Percentiles rank a stretch among this genome's conserved stretches.
Conservation (phyloP, 345 rosid genomes). For the Ricinus communis region DNA sequence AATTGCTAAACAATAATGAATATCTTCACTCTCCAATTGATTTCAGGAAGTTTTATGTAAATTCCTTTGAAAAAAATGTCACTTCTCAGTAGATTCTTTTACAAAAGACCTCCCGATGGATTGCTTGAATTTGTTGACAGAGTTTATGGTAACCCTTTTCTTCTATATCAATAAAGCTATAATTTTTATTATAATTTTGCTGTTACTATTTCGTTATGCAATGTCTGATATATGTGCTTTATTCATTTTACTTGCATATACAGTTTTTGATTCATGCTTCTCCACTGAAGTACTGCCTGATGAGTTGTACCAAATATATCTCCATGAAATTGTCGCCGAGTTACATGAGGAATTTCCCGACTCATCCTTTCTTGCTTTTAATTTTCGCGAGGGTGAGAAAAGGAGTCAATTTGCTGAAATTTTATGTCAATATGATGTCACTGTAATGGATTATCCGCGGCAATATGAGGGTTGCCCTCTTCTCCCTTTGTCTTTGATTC, state of each 20-base stretch:
- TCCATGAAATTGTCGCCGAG: slow-evolving; percentile 72
- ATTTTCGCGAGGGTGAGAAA: slow-evolving; percentile 88
- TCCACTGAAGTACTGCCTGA: slow-evolving; percentile 81
- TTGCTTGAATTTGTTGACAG: slow-evolving; percentile 93
- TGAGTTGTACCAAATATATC: slow-evolving; percentile 62
- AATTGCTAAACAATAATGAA: neutral
- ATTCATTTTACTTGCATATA: slow-evolving; percentile 6
- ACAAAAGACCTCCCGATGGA: slow-evolving; percentile 94
- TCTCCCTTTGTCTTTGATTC: slow-evolving; percentile 79
- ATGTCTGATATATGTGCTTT: neutral
- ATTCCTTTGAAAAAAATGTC: slow-evolving; percentile 51
- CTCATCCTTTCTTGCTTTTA: slow-evolving; percentile 75
- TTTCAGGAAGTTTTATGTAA: slow-evolving; percentile 5
- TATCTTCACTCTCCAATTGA: neutral
- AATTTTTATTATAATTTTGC: neutral
- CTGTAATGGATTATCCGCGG: slow-evolving; percentile 86
- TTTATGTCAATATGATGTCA: slow-evolving; percentile 72
- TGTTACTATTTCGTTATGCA: neutral
- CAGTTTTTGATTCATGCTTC: slow-evolving; percentile 96
- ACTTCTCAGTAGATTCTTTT: slow-evolving; percentile 83
- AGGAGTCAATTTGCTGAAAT: slow-evolving; percentile 68
- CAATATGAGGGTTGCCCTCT: slow-evolving; percentile 96
- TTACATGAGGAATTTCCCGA: slow-evolving; percentile 83
- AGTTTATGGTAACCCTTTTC: slow-evolving; percentile 65
- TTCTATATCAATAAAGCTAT: too few relatives aligned